These are phyloP conservation scores for Psophocarpus tetragonolobus DNA, from an alignment of 306 rosid species.

Conservation along the genomic window DNA sequence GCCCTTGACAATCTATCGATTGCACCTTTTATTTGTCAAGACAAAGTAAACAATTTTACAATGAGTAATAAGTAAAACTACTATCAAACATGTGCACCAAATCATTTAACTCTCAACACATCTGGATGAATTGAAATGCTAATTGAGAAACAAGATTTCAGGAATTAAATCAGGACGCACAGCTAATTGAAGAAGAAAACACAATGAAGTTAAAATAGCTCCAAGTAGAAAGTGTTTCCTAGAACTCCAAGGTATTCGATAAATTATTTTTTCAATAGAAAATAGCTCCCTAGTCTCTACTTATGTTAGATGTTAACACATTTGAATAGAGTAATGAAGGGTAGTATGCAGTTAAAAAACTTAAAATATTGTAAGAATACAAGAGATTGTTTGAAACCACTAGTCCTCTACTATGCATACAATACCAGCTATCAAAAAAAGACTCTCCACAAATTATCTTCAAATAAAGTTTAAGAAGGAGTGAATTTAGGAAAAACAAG, in stretches of 20 bases:
- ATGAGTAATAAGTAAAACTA: conserved; percentile 16
- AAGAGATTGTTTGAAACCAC: neutral
- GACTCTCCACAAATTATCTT: neutral
- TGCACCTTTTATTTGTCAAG: conserved; percentile 45
- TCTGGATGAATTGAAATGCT: conserved; percentile 4
- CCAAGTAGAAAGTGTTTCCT: neutral
- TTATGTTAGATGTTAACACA: neutral
- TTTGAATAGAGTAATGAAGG: neutral
- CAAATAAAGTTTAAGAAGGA: neutral
- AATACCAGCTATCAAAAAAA: neutral
- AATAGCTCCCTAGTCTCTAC: neutral
- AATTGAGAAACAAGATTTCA: conserved; percentile 8
- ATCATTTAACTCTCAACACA: conserved; percentile 1
- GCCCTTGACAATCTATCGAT: conserved; percentile 38
- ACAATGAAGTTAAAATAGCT: neutral
- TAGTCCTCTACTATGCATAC: neutral
- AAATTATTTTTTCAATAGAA: neutral
- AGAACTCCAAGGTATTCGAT: neutral
- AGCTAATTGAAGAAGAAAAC: conserved; percentile 18
- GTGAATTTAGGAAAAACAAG: neutral
- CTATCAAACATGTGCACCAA: neutral
- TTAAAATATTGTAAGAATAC: neutral
- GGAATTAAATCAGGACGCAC: conserved; percentile 15
- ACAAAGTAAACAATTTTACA: conserved; percentile 23
- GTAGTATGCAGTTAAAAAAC: neutral